Conservation (phyloP, 2,329 filamentous ascomycete genomes). For the Alternaria hordeiaustralica region DNA sequence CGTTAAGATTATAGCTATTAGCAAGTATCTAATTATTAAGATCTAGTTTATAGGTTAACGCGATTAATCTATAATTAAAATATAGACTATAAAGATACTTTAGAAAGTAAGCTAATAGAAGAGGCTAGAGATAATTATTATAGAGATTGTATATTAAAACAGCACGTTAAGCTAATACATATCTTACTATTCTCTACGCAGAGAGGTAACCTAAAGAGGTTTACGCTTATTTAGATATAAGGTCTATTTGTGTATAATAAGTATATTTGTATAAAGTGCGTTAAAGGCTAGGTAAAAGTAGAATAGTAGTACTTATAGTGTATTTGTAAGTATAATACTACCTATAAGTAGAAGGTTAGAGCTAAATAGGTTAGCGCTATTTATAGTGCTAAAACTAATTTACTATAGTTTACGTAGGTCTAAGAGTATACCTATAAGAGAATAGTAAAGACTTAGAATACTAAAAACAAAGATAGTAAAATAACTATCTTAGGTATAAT, state of each 20-base stretch:
- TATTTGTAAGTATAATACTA: slow-evolving; percentile 52
- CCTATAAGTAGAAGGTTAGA: slow-evolving; percentile 5
- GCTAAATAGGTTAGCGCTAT: slow-evolving; percentile 16
- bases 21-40: background rate
- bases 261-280: slow-evolving; percentile 55
- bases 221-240: slow-evolving; percentile 45
- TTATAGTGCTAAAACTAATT: slow-evolving; percentile 17
- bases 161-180: slow-evolving; percentile 54
- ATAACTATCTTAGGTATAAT: background rate
- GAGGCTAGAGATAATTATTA: slow-evolving; percentile 39
- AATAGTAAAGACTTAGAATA: background rate
- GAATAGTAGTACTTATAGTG: slow-evolving; percentile 55
- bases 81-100: slow-evolving; percentile 50
- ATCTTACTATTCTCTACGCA: slow-evolving; percentile 45
- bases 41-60: background rate
- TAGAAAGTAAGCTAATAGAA: slow-evolving; percentile 56
- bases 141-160: slow-evolving; percentile 47
- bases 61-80: background rate
- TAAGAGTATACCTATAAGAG: slow-evolving; percentile 9
- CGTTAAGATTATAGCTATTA: background rate
- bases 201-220: slow-evolving; percentile 47
- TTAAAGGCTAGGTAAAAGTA: slow-evolving; percentile 57
- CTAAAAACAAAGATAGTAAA: background rate
- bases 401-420: slow-evolving; percentile 9
- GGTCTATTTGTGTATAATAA: slow-evolving; percentile 57